Base-by-base conservation (phyloP, 2,329 filamentous ascomycete genomes). In the Sclerotinia trifoliorum region DNA sequence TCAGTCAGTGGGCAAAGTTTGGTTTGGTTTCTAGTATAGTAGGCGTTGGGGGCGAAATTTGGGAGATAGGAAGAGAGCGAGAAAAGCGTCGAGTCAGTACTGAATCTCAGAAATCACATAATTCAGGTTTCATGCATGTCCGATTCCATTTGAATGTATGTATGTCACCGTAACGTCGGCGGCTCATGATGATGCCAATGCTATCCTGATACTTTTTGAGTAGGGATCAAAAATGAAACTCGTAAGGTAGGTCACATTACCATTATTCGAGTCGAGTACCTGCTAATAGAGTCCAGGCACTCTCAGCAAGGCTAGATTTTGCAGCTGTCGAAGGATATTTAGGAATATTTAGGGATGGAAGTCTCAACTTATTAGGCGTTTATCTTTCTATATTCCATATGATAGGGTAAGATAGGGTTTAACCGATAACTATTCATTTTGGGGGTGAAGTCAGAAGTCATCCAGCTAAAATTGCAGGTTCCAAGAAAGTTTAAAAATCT, bases 401-500 rank as follows among this genome's bases (percentile, higher is more conserved):
- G 29, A 32, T 32, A 32, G 29, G 29, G 29, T 32, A 35, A 35
- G 44, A 49, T 49, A 62, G n/a, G 58, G 29, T 62, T 62, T 62
- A 24, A n/a, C 21, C 58, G 58, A 61, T 48, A 49, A 26, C 54
- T 39, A 56, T 39, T 56, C 29, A n/a, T 17, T 56, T 56, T 15
- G n/a, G 32, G 54, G 56, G 39, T 58, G 32, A 58, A 39, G 56
- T 19, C 29, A 51, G 32, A 58, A 39, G 56, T 19, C 29, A 51
- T 29, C 24, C 46, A 62, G 58, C 29, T 24, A 49, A 51, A 24
- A 51, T 62, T 51, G 44, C 46, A 42, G 15, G 39, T 49, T 51
- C 44, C 21, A 62, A 62, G 46, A 35, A 62, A 62, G 32, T 21
- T 62, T 29, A 49, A 61, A 58, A 44, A 39, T 58, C 8, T 44